Base-by-base conservation (phyloP, 2,329 filamentous ascomycete species). In the Huntiella abstrusa region DNA sequence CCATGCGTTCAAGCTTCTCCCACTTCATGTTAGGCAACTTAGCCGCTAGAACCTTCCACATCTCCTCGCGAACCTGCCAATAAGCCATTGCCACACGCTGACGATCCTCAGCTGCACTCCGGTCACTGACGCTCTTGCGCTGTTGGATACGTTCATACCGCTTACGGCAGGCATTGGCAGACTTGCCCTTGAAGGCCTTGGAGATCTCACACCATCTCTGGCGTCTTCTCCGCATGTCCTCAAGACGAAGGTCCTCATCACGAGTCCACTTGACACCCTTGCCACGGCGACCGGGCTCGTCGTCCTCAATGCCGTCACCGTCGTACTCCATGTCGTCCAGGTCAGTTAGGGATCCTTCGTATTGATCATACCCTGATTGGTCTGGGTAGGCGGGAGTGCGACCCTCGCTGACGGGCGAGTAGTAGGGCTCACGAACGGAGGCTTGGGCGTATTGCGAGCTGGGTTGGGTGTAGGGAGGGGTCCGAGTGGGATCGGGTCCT, bases 81-180 rank as follows among this genome's bases (percentile, higher is more conserved):
- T 93, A 93, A 57, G 82, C 79, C 58, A 73, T 74, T 34, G 83
- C 81, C 36, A 93, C 66, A 7, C 69, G 68, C 58, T 88, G 45
- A 6, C 40, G 43, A 55, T 87, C 80, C 54, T 84, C 79, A 41
- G 77, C 73, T 4, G 22, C 45, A 37, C 45, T 49, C 48, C 44
- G 46, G 15, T 49, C 48, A 8, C 36, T 43, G 2, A 41, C 40
- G 49, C 77, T 76, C 57, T 70, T 71, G 53, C 79, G 75, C 62
- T 88, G 81, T 69, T 88, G 78, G 53, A 93, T 65, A 36, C 85
- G 72, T 62, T 93, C 85, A 56, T 92, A 84, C 47, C 85, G 75
- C 64, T 93, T 93, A 52, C 85, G 82, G 63, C 85, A 93, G 13
- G 86, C 86, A 59, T 91, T 91, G 49, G 80, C 66, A 6, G 74